Percentiles rank a stretch among this genome's conserved stretches.
Conservation (phyloP, 352 stramenopile species). For the Phytophthora foliorum region DNA sequence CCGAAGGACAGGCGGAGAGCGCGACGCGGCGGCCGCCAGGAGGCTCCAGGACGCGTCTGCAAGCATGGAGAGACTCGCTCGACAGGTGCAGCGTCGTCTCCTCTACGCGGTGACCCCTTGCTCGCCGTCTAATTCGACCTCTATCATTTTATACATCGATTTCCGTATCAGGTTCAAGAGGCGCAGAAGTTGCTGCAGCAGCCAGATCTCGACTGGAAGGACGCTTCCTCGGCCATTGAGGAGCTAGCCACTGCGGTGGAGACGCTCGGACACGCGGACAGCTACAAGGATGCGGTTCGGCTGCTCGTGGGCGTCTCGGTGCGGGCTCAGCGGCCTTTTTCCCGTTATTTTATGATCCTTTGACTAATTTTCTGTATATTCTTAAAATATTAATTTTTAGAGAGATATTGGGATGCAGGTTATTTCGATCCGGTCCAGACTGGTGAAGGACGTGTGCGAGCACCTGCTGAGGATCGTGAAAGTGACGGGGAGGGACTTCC, state of each 20-base stretch:
- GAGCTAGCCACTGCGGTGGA: constrained; percentile 64
- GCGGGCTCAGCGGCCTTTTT: constrained; percentile 3
- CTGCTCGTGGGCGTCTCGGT: constrained; percentile 65
- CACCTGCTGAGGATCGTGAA: constrained; percentile 59
- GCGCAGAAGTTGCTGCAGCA: constrained; percentile 44
- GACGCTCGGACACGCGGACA: constrained; percentile 30
- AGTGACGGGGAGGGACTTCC: constrained; percentile 54
- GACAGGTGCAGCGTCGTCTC: constrained; percentile 25
- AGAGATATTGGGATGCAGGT: constrained; percentile 53
- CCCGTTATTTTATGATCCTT: constrained; percentile 11
- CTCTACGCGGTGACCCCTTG: constrained; percentile 21
- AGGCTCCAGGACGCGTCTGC: neutral
- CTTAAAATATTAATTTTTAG: constrained; percentile 28
- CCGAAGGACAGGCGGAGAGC: constrained; percentile 18
- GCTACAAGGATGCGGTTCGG: constrained; percentile 40
- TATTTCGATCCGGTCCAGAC: constrained; percentile 54
- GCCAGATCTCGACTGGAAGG: constrained; percentile 52
- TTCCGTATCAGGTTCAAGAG: constrained; percentile 45
- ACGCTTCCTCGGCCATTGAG: constrained; percentile 45
- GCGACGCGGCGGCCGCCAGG: constrained; percentile 15
- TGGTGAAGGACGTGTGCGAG: constrained; percentile 62
- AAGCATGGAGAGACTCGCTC: constrained; percentile 38
- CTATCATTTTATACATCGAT: constrained; percentile 25
- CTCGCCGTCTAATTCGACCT: constrained; percentile 3
- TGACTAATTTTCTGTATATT: constrained; percentile 10